These are phyloP conservation scores for Balansia obtecta DNA, from an alignment of 2,329 filamentous ascomycete genomes.

Conservation along the genomic window DNA sequence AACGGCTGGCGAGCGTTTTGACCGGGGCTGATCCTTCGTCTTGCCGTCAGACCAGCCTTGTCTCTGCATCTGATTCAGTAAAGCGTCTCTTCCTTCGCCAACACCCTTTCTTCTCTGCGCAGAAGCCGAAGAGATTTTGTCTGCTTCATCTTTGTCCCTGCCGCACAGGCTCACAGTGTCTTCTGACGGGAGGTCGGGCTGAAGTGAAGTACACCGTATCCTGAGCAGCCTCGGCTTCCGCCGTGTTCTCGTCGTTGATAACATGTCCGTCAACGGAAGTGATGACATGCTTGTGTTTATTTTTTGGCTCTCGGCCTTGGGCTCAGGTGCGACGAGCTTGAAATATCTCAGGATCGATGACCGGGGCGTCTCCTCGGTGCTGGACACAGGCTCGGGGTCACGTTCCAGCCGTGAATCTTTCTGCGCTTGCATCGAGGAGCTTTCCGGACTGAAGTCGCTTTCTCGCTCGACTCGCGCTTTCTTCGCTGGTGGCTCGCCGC, in stretches of 20 bases:
- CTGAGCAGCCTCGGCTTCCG: conserved; percentile 18
- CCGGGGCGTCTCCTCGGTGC: conserved; percentile 5
- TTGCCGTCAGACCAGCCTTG: background rate
- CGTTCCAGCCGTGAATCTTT: background rate
- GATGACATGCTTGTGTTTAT: conserved; percentile 6
- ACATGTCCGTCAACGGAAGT: conserved; percentile 8
- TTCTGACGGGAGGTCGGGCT: conserved; percentile 5
- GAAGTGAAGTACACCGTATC: conserved; percentile 14
- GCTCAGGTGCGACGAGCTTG: conserved; percentile 17
- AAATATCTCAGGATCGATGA: conserved; percentile 30
- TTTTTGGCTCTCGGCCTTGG: conserved; percentile 3
- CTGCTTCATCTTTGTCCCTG: background rate
- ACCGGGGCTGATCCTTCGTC: background rate
- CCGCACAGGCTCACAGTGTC: conserved; percentile 1
- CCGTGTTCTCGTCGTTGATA: conserved; percentile 2
- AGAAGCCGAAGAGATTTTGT: background rate
- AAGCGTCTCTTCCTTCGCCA: background rate
- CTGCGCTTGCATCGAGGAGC: background rate
- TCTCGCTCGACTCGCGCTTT: conserved; percentile 11
- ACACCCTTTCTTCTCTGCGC: background rate
- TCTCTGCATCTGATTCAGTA: background rate
- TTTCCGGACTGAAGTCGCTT: background rate
- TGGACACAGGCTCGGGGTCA: background rate
- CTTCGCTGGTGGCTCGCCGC: conserved; percentile 16
- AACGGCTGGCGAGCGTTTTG: conserved; percentile 12